Evolutionary conservation across 495 filamentous ascomycete genomes (phyloP), one percentile per base, ranked within the genome.

Genomic region (Penicillium longicatenatum): DNA sequence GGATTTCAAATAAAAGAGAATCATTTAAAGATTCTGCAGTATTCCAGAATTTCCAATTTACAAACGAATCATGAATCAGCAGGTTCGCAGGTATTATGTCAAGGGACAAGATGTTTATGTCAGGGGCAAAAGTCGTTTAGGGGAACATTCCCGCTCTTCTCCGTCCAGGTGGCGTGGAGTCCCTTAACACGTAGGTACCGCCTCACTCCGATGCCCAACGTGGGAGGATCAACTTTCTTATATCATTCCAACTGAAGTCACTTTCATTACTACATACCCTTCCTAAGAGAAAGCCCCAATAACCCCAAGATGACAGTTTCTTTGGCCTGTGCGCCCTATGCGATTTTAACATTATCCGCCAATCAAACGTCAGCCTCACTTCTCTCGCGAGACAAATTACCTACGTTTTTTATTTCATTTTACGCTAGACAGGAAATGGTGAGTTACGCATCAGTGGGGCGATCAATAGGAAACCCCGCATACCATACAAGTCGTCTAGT

Each of bases 1-100:
- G 45, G 45, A 48, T 29, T 48, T 48, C 24, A 22, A 48, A 48
- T 48, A n/a, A 16, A 6, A 39, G 14, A n/a, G 16, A 39, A 39
- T 16, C 14, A 17, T 6, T 31, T n/a, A 30, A 48, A 48, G 24
- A 24, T 46, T 48, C 45, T 48, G 30, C 24, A 24, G 16, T 46
- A 22, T 46, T 46, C 43, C 43, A 46, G 21, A 46, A 46, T 20
- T 3, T 9, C 17, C 20, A 12, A 46, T 20, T 3, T 9, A 6
- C 20, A 12, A 20, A 26, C 26, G 7, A 26, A 26, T 26, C 19
- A 9, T 24, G 26, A 26, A 11, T 26, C 43, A 17, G 37, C 16
- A 5, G 1, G 1, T n/a, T 6, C n/a, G n/a, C n/a, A n/a, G n/a
- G 42, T 17, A 35, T 35, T 6, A 39, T 39, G 37, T 39, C 37